Base-by-base conservation (phyloP, 2,329 filamentous ascomycete genomes). In the Myriosclerotinia curreyana region DNA sequence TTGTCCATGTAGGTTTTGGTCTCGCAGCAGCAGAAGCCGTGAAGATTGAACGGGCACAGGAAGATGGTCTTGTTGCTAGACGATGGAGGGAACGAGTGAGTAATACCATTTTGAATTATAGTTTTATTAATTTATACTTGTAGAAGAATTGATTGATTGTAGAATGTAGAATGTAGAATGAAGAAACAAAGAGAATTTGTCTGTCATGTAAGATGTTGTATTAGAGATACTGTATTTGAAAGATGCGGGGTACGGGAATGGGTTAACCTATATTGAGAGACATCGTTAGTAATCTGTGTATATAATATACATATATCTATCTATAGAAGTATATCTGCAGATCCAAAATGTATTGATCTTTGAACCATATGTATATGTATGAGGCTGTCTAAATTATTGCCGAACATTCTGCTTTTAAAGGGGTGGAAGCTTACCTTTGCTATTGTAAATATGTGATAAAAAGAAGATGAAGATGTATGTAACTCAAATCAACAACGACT, bases 101-200 rank as follows among this genome's bases (percentile, higher is more conserved):
- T 49, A 74, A 71, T 74, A 83, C 81, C 81, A 83, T 83, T 77
- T 71, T 82, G 79, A 78, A 12, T 67, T 64, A 68, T 66, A 65
- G 11, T 62, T 34, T 28, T 48, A 48, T 52, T 65, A 8, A 15
- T 44, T 11, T 28, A 11, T 52, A 28, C 36, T 34, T n/a, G 20
- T 31, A 31, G 4, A 28, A 40, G 3, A 44, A 20, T 46, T 34
- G 28, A 12, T 46, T 46, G 54, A 58, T 58, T 46, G 54, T 34
- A 22, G 54, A 34, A 31, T 52, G 36, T n/a, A 52, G 12, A 15
- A 31, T 46, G 54, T 34, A 22, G 54, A 34, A 31, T 52, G 36
- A 28, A 52, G 12, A 15, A 31, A 44, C 48, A 53, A 60, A 61
- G 51, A 62, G 25, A 17, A 38, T 62, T 7, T 48, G 11, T 48